phyloP scores from a whole-genome alignment of 768 basidiomycete genomes.

The Mycena albidolilacea region DNA sequence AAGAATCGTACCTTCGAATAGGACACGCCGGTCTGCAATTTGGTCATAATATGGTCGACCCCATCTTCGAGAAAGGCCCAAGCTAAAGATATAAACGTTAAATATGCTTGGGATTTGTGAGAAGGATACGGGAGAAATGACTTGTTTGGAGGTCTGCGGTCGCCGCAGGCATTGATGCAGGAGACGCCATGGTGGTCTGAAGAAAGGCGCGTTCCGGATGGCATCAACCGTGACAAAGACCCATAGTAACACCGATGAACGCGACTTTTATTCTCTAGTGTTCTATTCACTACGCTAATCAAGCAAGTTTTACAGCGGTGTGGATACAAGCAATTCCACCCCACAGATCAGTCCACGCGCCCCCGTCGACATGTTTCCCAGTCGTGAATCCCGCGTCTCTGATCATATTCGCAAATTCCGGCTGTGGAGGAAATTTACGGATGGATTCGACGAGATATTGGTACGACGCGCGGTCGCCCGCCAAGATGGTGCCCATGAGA shows the following conservation, averaged over 20 bases:
- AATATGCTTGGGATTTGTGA: background rate
- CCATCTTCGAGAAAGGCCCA: conserved; percentile 92
- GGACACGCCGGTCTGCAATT: conserved; percentile 89
- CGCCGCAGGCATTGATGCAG: conserved; percentile 72
- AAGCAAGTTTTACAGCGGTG: conserved; percentile 83
- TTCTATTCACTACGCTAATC: background rate
- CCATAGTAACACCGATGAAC: conserved; percentile 3
- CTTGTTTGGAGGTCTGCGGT: conserved; percentile 76
- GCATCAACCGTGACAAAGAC: background rate
- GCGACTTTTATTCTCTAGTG: background rate
- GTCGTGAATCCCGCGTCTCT: conserved; percentile 86
- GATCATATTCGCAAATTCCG: conserved; percentile 92
- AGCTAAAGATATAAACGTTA: conserved; percentile 43
- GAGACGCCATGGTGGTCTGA: conserved; percentile 51
- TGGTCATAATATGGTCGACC: conserved; percentile 94
- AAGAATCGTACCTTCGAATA: conserved; percentile 71
- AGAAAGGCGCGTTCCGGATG: conserved; percentile 32
- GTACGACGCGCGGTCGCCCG: conserved; percentile 94
- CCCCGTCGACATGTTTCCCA: conserved; percentile 80
- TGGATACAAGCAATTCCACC: conserved; percentile 92
- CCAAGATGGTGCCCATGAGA: conserved; percentile 95
- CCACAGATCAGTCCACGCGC: conserved; percentile 90
- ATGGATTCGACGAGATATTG: conserved; percentile 99
- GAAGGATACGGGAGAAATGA: background rate
- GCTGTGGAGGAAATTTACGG: conserved; percentile 90